Conservation (phyloP, 768 basidiomycete genomes). For the Amanita pallidorosea region DNA sequence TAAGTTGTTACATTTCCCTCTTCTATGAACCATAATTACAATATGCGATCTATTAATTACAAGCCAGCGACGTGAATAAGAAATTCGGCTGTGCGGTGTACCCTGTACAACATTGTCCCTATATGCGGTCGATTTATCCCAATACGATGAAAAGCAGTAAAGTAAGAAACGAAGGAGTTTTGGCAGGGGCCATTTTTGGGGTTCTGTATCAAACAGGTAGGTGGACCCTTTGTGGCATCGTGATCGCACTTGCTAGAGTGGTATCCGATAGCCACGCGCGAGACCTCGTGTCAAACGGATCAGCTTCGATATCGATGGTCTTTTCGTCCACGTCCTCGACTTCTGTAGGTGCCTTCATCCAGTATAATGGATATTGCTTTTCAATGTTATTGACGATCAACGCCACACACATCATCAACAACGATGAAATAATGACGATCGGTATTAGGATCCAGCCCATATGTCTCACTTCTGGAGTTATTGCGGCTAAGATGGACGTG, state of each 20-base stretch:
- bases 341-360: conserved; percentile 19
- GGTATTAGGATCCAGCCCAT: conserved; percentile 46
- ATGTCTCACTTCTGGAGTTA: conserved; percentile 28
- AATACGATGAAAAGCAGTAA: background rate
- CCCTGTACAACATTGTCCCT: background rate
- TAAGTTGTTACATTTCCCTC: background rate
- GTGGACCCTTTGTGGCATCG: background rate
- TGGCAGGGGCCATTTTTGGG: background rate
- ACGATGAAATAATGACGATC: conserved; percentile 36
- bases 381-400: conserved; percentile 42
- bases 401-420: conserved; percentile 31
- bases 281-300: background rate
- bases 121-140: background rate
- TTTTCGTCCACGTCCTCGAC: background rate
- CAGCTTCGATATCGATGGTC: background rate
- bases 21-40: background rate
- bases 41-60: background rate
- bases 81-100: background rate
- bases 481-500: conserved; percentile 39
- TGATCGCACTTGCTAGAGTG: background rate
- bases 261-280: background rate
- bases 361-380: conserved; percentile 37
- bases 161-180: background rate
- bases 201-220: background rate
- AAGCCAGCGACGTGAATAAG: background rate